phyloP scores from a whole-genome alignment of 495 filamentous ascomycete genomes.

The Neurospora terricola region DNA sequence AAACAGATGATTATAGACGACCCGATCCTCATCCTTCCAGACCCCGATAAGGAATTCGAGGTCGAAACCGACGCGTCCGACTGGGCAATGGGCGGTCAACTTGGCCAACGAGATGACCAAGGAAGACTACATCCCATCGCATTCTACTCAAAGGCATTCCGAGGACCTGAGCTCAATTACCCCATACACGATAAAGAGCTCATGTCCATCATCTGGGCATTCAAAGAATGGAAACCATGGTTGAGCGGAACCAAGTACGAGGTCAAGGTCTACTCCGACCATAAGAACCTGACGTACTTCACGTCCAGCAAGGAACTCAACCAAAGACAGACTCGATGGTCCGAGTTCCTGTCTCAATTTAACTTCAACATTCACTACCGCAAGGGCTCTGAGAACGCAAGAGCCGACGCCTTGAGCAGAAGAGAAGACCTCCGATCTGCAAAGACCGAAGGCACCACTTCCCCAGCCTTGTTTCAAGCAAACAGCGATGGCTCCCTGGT shows the following conservation, averaged over 20 bases:
- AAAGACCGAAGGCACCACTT: too few relatives aligned
- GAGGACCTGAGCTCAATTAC: constrained; percentile 9
- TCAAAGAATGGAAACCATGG: constrained; percentile 1
- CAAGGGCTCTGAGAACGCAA: too few relatives aligned
- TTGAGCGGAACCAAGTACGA: neutral
- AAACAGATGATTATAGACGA: neutral
- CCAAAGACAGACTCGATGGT: neutral
- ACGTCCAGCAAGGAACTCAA: neutral
- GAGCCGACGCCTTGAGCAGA: too few relatives aligned
- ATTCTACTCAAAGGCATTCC: constrained; percentile 8
- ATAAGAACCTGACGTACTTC: constrained; percentile 4
- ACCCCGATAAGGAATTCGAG: neutral
- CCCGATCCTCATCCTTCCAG: neutral
- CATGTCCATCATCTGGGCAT: neutral
- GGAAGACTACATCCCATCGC: neutral
- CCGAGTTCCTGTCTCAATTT: constrained; percentile 2
- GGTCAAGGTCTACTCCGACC: constrained; percentile 1
- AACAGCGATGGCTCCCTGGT: too few relatives aligned
- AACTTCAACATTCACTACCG: neutral
- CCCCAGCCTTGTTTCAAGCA: too few relatives aligned
- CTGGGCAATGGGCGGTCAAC: neutral
- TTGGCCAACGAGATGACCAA: neutral
- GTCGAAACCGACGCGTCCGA: neutral
- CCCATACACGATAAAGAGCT: constrained; percentile 14
- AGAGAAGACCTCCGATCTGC: too few relatives aligned